Evolutionary conservation across 2,329 filamentous ascomycete genomes (phyloP).

Genomic region (Dothistroma pini): DNA sequence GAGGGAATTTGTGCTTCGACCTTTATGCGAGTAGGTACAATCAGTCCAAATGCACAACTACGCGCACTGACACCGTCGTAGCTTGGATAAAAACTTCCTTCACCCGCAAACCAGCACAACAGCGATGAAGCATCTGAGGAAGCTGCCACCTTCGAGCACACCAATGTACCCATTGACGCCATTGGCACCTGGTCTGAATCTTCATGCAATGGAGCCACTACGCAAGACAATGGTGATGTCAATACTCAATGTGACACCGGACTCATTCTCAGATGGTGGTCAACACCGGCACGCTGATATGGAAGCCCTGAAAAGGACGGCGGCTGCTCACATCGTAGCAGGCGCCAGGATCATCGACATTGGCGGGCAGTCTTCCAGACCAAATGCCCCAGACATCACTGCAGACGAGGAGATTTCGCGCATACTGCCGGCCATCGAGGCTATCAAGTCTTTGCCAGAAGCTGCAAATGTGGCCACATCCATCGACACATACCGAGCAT

Average conservation of each 20-base stretch:
- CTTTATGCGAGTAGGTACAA: conserved; percentile 68
- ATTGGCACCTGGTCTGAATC: conserved; percentile 44
- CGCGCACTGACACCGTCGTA: conserved; percentile 4
- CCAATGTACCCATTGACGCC: conserved; percentile 40
- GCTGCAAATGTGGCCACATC: conserved; percentile 67
- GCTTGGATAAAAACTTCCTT: conserved; percentile 1
- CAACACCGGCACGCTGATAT: conserved; percentile 51
- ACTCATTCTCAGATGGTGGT: conserved; percentile 95
- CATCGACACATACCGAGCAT: conserved; percentile 87
- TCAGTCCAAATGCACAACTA: background rate
- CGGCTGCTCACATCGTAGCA: conserved; percentile 58
- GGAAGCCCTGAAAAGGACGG: conserved; percentile 52
- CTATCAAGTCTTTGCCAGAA: conserved; percentile 65
- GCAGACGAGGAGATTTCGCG: conserved; percentile 71
- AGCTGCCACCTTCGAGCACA: conserved; percentile 32
- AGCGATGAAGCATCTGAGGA: conserved; percentile 36
- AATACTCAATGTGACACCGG: conserved; percentile 89
- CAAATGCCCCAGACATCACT: conserved; percentile 65
- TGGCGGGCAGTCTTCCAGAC: conserved; percentile 89
- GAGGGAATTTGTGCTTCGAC: conserved; percentile 87
- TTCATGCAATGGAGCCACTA: conserved; percentile 55
- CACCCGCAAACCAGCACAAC: conserved; percentile 33
- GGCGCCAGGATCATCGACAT: conserved; percentile 87
- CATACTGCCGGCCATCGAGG: conserved; percentile 71
- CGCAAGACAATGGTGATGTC: conserved; percentile 80